phyloP scores from a whole-genome alignment of 768 basidiomycete species.

The Lenzites betulinus region DNA sequence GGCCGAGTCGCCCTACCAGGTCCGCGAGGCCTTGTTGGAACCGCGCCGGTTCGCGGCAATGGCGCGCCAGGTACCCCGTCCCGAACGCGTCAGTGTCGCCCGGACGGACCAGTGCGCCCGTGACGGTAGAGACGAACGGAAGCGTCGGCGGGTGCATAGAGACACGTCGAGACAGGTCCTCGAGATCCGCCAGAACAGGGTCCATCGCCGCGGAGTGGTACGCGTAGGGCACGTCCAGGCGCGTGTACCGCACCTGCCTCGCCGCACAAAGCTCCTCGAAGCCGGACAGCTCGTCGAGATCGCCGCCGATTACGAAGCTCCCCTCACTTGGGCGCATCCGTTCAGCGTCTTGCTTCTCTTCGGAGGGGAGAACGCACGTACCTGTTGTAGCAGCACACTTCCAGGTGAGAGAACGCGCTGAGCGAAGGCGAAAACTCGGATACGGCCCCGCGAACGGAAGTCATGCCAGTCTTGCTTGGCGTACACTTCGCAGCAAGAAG shows the following conservation, averaged over 20 bases:
- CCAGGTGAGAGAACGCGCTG: conserved; percentile 32
- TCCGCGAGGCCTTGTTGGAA: conserved; percentile 55
- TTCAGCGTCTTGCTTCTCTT: background rate
- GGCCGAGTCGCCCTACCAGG: conserved; percentile 34
- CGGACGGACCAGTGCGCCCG: conserved; percentile 52
- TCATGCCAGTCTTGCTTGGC: conserved; percentile 55
- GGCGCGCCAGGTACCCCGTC: conserved; percentile 55
- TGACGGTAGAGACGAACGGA: conserved; percentile 63
- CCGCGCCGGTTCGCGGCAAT: conserved; percentile 58
- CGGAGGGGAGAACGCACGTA: background rate
- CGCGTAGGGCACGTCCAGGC: conserved; percentile 59
- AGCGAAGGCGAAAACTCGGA: conserved; percentile 34
- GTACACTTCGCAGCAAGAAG: conserved; percentile 55
- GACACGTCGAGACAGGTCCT: conserved; percentile 39
- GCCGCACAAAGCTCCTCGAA: conserved; percentile 46
- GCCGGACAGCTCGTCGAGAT: conserved; percentile 41
- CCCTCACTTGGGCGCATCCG: conserved; percentile 33
- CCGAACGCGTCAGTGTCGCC: conserved; percentile 53
- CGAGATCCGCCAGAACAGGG: conserved; percentile 54
- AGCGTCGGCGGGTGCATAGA: conserved; percentile 50
- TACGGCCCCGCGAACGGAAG: conserved; percentile 49
- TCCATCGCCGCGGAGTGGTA: conserved; percentile 71
- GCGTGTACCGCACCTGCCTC: conserved; percentile 39
- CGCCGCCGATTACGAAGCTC: conserved; percentile 64
- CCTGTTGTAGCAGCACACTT: conserved; percentile 66